Conservation (phyloP, 352 stramenopile genomes). For the Phytopythium sindhum region DNA sequence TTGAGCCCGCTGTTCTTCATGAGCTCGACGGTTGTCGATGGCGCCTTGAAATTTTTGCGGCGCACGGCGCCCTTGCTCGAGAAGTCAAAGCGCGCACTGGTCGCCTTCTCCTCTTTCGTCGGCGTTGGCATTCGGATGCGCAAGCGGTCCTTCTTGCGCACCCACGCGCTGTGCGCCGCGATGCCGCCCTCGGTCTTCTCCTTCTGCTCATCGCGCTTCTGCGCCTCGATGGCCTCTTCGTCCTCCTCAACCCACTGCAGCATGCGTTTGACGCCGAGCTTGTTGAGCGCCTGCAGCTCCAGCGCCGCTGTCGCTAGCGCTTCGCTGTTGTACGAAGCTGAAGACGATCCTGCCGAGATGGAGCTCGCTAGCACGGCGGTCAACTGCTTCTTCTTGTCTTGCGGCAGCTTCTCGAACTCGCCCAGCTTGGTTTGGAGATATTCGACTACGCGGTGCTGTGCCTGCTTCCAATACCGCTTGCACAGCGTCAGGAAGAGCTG, state of each 20-base stretch:
- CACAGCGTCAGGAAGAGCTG: slow-evolving; percentile 66
- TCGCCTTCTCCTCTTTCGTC: slow-evolving; percentile 12
- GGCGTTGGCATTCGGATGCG: slow-evolving; percentile 60
- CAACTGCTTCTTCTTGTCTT: slow-evolving; percentile 17
- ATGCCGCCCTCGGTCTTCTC: slow-evolving; percentile 71
- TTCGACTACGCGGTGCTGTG: slow-evolving; percentile 70
- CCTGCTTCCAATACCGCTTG: slow-evolving; percentile 71
- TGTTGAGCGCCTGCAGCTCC: slow-evolving; percentile 58
- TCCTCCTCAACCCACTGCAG: slow-evolving; percentile 77
- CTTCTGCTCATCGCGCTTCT: slow-evolving; percentile 63
- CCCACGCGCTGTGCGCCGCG: slow-evolving; percentile 74
- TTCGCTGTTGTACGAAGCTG: slow-evolving; percentile 9
- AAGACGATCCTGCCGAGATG: slow-evolving; percentile 11
- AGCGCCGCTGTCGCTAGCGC: slow-evolving; percentile 29
- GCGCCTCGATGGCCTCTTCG: slow-evolving; percentile 56
- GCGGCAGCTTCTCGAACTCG: slow-evolving; percentile 15
- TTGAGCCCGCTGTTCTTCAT: slow-evolving; percentile 76
- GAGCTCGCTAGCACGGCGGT: slow-evolving; percentile 3
- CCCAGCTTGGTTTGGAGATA: slow-evolving; percentile 64
- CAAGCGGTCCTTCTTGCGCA: slow-evolving; percentile 76
- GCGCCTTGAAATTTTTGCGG: slow-evolving; percentile 45
- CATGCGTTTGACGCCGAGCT: slow-evolving; percentile 66
- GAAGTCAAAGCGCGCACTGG: slow-evolving; percentile 70
- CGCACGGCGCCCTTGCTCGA: slow-evolving; percentile 61
- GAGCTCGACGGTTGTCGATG: slow-evolving; percentile 70